Percentiles rank a stretch among this genome's conserved stretches.
Conservation (phyloP, 2,329 filamentous ascomycete species). For the Pseudocercospora fuligena region DNA sequence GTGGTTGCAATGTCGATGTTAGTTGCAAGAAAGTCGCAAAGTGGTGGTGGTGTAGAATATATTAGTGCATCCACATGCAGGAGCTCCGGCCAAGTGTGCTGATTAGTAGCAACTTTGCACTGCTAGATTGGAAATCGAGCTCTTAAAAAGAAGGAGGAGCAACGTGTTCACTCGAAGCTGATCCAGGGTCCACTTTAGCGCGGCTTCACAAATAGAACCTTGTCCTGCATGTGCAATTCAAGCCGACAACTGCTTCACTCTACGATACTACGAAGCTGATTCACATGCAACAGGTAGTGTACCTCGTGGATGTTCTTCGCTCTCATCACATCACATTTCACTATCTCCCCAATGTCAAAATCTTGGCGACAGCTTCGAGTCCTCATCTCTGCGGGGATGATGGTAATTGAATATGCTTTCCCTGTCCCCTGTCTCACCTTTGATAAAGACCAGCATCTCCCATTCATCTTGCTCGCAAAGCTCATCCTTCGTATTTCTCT, state of each 20-base stretch:
- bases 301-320: background rate
- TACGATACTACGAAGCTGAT: background rate
- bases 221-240: background rate
- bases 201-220: conserved; percentile 10
- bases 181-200: conserved; percentile 8
- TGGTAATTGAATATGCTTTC: background rate
- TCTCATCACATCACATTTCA: background rate
- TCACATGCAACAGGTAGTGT: background rate
- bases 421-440: background rate
- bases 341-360: background rate
- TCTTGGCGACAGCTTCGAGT: background rate
- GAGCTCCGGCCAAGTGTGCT: conserved; percentile 8
- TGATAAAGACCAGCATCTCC: background rate
- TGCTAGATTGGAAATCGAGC: conserved; percentile 10
- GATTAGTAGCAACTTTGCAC: background rate
- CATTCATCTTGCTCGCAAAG: background rate
- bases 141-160: conserved; percentile 11
- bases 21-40: background rate
- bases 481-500: background rate
- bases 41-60: background rate
- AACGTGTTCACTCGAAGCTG: conserved; percentile 12
- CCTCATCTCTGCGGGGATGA: background rate
- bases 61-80: background rate
- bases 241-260: background rate
- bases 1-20: background rate